Conservation (phyloP, 2,329 filamentous ascomycete species). For the Hymenoscyphus fructigenus region DNA sequence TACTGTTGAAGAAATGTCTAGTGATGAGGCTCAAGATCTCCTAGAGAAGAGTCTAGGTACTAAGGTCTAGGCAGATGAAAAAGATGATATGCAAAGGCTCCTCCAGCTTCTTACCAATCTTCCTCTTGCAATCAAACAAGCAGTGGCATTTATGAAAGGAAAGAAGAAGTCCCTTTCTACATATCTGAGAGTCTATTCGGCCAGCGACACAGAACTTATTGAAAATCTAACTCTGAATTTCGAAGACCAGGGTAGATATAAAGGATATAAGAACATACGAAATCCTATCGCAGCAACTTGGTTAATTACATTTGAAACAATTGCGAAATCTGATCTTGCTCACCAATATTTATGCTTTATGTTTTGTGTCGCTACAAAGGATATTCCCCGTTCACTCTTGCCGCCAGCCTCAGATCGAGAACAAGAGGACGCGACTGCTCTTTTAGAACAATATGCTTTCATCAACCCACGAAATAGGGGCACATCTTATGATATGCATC, state of each 20-base stretch:
- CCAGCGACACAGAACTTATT: constrained; percentile 10
- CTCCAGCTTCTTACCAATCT: constrained; percentile 14
- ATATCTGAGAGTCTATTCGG: constrained; percentile 12
- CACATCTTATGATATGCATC: constrained; percentile 13
- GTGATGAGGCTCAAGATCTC: constrained; percentile 6
- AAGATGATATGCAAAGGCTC: background rate
- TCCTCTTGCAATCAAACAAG: constrained; percentile 20
- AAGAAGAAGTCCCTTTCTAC: constrained; percentile 6
- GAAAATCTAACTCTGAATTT: constrained; percentile 4
- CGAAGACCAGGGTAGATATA: constrained; percentile 7
- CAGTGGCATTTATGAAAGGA: constrained; percentile 16
- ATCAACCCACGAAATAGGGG: constrained; percentile 8
- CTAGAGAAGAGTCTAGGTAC: constrained; percentile 18
- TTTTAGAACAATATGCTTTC: constrained; percentile 14
- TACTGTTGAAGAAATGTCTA: constrained; percentile 10
- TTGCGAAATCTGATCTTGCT: constrained; percentile 3
- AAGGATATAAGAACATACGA: background rate
- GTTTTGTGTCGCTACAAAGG: constrained; percentile 3
- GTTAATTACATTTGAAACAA: constrained; percentile 13
- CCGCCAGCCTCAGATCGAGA: constrained; percentile 35
- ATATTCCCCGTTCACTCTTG: constrained; percentile 16
- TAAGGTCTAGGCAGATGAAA: constrained; percentile 1
- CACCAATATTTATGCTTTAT: constrained; percentile 14
- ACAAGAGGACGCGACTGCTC: constrained; percentile 8
- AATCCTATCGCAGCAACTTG: constrained; percentile 6